These are phyloP conservation scores for Alternaria arbusti DNA, from an alignment of 2,329 filamentous ascomycete genomes.

Conservation along the genomic window DNA sequence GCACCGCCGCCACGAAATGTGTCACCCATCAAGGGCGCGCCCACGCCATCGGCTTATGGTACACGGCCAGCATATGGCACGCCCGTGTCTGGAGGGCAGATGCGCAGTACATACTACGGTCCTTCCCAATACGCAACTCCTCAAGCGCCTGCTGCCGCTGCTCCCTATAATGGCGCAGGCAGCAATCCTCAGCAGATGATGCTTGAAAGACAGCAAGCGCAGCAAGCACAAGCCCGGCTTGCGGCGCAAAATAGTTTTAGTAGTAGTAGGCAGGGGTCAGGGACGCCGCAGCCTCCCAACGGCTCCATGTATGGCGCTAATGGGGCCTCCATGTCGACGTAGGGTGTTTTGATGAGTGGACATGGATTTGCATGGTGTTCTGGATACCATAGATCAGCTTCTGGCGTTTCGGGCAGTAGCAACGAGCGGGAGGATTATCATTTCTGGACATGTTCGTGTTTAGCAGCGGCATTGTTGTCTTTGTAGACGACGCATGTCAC, in stretches of 20 bases:
- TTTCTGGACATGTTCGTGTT: background rate
- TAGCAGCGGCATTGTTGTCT: background rate
- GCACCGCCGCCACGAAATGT: conserved; percentile 41
- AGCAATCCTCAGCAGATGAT: conserved; percentile 45
- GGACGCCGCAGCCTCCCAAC: conserved; percentile 46
- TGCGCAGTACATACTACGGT: conserved; percentile 44
- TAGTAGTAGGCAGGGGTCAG: conserved; percentile 41
- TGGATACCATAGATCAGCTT: conserved; percentile 21
- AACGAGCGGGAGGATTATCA: background rate
- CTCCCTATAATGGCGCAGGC: conserved; percentile 27
- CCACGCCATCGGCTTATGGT: conserved; percentile 33
- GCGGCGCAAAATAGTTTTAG: conserved; percentile 45
- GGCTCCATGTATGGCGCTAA: conserved; percentile 22
- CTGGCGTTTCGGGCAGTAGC: conserved; percentile 22
- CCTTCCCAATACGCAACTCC: conserved; percentile 42
- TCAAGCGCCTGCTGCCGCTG: conserved; percentile 32
- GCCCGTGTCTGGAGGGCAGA: conserved; percentile 34
- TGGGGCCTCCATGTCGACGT: conserved; percentile 31
- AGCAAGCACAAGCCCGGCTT: conserved; percentile 46
- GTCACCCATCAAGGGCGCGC: conserved; percentile 45
- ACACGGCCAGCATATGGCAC: conserved; percentile 39
- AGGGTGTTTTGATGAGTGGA: conserved; percentile 4
- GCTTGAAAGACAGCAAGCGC: conserved; percentile 42
- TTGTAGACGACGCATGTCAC: background rate
- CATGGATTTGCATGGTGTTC: conserved; percentile 11